Evolutionary conservation across 1,284 basidiomycete genomes (phyloP).

Genomic region (Salmacisia buchloeana): DNA sequence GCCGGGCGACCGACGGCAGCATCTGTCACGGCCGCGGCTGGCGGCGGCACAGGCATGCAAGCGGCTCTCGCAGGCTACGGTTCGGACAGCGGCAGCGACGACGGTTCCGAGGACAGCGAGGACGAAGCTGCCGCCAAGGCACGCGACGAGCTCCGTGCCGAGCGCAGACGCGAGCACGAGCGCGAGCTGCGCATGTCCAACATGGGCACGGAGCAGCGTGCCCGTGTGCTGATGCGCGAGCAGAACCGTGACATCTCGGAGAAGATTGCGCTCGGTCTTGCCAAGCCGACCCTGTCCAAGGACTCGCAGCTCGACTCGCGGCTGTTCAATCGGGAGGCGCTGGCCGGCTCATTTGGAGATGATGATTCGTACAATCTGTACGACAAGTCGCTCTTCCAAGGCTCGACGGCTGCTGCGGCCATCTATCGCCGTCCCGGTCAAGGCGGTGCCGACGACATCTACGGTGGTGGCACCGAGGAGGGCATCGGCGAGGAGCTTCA

Average conservation of each 20-base stretch:
- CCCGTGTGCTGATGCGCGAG: conserved; percentile 84
- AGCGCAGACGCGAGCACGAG: conserved; percentile 88
- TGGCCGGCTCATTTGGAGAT: conserved; percentile 72
- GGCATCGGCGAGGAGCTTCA: conserved; percentile 81
- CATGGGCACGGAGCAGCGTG: conserved; percentile 94
- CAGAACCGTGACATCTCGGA: conserved; percentile 99
- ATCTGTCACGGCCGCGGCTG: conserved; percentile 10
- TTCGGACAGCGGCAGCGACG: conserved; percentile 4
- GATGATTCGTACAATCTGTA: conserved; percentile 91
- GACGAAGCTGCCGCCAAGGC: conserved; percentile 80
- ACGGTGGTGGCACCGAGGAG: conserved; percentile 87
- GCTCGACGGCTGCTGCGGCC: conserved; percentile 88
- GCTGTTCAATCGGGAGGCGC: conserved; percentile 90
- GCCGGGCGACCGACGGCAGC: not conserved
- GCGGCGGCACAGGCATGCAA: conserved; percentile 58
- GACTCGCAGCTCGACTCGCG: conserved; percentile 86
- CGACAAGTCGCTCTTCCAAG: conserved; percentile 91
- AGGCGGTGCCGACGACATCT: conserved; percentile 51
- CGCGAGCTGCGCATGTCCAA: conserved; percentile 98
- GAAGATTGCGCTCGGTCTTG: conserved; percentile 93
- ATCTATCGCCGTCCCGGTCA: conserved; percentile 89
- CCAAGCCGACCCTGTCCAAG: conserved; percentile 90
- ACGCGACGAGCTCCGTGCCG: conserved; percentile 81
- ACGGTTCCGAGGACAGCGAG: conserved; percentile 51
- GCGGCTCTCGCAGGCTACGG: conserved; percentile 71